Percentiles rank a stretch among this genome's conserved stretches.
These are phyloP conservation scores for Candida labiduridarum DNA, from an alignment of 1,139 yeast genomes.

Conservation along the genomic window DNA sequence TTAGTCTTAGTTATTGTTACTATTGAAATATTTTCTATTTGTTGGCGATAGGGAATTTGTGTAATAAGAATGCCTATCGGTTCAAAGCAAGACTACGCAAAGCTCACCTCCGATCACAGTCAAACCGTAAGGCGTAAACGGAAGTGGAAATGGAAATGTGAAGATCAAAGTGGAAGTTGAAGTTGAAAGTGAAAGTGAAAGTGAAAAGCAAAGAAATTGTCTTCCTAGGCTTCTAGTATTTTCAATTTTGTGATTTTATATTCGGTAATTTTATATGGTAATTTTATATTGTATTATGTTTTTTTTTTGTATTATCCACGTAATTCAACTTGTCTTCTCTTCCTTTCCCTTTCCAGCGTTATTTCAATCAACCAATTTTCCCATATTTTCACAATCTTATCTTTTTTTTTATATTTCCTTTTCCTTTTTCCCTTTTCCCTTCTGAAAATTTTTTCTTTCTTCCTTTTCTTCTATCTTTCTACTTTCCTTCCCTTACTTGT, in stretches of 20 bases:
- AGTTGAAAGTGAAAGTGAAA: no score
- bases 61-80: not conserved
- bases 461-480: not conserved
- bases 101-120: no score
- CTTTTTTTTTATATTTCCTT: not conserved
- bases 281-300: no score
- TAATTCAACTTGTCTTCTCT: not conserved
- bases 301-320: not conserved
- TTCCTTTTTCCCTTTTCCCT: not conserved
- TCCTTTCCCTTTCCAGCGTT: not conserved
- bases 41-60: not conserved
- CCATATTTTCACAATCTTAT: conserved; percentile 1
- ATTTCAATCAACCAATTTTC: conserved; percentile 2
- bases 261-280: no score
- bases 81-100: no score
- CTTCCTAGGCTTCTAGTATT: no score
- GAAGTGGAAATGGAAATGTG: no score
- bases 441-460: not conserved
- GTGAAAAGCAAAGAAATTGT: no score
- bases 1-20: not conserved
- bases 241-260: no score
- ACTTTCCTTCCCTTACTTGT: not conserved
- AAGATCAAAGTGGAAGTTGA: no score
- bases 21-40: no score
- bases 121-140: no score